Evolutionary conservation across 148 eudicot genomes (phyloP).

Genomic region (Heliosperma pusillum): DNA sequence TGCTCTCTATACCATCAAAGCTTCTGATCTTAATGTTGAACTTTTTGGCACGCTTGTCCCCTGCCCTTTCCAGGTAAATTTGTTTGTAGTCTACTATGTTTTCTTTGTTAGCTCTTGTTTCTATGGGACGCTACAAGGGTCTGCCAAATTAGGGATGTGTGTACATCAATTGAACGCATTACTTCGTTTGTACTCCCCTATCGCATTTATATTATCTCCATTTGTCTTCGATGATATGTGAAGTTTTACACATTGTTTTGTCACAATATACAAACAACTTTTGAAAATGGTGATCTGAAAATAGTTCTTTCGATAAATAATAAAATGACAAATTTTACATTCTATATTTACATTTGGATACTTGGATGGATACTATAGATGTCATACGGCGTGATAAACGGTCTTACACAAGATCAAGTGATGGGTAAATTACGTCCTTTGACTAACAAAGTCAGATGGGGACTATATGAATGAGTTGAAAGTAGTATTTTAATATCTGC

Average conservation of each 20-base stretch:
- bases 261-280: no score
- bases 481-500: no score
- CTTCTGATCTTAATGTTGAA: constrained; percentile 65
- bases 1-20: constrained; percentile 79
- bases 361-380: no score
- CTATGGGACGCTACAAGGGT: background rate
- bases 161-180: background rate
- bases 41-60: constrained; percentile 73
- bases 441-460: background rate
- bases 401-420: no score
- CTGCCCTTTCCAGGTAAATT: constrained; percentile 59
- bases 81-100: background rate
- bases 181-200: background rate
- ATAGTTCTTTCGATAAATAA: no score
- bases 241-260: background rate
- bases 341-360: no score
- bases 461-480: background rate
- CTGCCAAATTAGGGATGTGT: background rate
- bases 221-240: no score
- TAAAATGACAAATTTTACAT: no score
- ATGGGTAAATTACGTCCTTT: no score
- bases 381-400: no score
- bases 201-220: no score
- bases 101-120: background rate
- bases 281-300: no score